Conservation (phyloP, 495 filamentous ascomycete species). For the Delitschia confertaspora region DNA sequence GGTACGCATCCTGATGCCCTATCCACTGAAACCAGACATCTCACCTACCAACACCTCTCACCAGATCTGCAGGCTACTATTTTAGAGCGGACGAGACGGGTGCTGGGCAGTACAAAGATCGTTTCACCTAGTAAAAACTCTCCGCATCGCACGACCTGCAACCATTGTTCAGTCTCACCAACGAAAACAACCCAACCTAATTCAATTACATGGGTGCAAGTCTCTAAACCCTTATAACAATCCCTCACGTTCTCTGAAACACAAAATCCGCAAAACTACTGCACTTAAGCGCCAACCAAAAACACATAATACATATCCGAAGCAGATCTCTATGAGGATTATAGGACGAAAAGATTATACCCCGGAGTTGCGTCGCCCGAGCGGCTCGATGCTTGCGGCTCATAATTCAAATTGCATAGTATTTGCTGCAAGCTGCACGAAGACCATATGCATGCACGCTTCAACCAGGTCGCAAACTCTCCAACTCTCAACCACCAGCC, state of each 20-base stretch:
- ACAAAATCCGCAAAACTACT: neutral
- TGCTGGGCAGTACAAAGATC: slow-evolving; percentile 11
- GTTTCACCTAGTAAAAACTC: slow-evolving; percentile 14
- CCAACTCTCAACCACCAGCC: slow-evolving; percentile 11
- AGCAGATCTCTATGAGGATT: neutral
- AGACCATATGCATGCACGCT: slow-evolving; percentile 21
- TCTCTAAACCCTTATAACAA: neutral
- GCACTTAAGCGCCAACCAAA: slow-evolving; percentile 20
- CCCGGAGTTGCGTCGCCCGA: neutral
- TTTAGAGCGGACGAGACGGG: slow-evolving; percentile 5
- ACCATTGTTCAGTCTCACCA: slow-evolving; percentile 4
- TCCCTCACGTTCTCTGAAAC: slow-evolving; percentile 17
- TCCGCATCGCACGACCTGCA: too few relatives aligned
- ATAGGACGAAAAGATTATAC: neutral
- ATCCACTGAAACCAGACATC: slow-evolving; percentile 16
- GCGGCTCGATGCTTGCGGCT: slow-evolving; percentile 21
- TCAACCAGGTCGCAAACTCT: slow-evolving; percentile 20
- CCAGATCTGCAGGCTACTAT: slow-evolving; percentile 17
- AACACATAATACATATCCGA: neutral
- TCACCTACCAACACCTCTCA: slow-evolving; percentile 7
- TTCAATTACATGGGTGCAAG: neutral
- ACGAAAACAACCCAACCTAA: slow-evolving; percentile 6
- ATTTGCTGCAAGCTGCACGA: slow-evolving; percentile 18
- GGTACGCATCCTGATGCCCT: slow-evolving; percentile 8
- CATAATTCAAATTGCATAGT: slow-evolving; percentile 21